Percentiles rank a stretch among this genome's conserved stretches.
Conservation (phyloP, 169 alveolate genomes). For the Plasmodium knowlesi region DNA sequence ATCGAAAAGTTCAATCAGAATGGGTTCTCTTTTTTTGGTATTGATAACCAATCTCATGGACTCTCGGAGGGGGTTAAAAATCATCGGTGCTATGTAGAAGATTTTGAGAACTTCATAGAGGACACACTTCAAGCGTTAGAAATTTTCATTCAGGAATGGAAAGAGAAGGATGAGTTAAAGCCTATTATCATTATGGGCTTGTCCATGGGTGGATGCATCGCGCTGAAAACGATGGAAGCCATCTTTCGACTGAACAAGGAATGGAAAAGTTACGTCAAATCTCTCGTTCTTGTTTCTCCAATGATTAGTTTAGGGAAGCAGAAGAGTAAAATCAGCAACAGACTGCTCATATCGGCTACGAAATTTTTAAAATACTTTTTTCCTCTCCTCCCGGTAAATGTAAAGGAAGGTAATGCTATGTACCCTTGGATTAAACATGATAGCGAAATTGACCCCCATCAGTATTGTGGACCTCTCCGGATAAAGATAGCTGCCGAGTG, state of each 20-base stretch:
- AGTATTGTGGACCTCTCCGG: conserved; percentile 40
- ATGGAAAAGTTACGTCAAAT: conserved; percentile 47
- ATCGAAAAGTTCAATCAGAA: conserved; percentile 77
- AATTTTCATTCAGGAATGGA: conserved; percentile 71
- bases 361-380: conserved; percentile 34
- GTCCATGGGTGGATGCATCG: conserved; percentile 72
- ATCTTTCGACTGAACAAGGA: conserved; percentile 30
- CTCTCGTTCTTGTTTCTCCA: conserved; percentile 32
- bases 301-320: conserved; percentile 69
- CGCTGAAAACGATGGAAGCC: conserved; percentile 36
- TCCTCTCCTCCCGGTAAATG: conserved; percentile 48
- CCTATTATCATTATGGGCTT: conserved; percentile 60
- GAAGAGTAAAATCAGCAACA: conserved; percentile 36
- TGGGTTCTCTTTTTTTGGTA: conserved; percentile 77
- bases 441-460: conserved; percentile 35
- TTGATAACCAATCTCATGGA: conserved; percentile 84
- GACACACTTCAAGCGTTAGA: conserved; percentile 81
- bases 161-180: conserved; percentile 47
- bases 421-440: conserved; percentile 57
- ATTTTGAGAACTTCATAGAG: conserved; percentile 69
- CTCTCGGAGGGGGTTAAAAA: conserved; percentile 78
- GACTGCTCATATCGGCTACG: conserved; percentile 23
- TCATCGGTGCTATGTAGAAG: conserved; percentile 69
- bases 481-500: conserved; percentile 29
- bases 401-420: conserved; percentile 36